These are phyloP conservation scores for Scenedesmus sp. DNA, from an alignment of 163 green algal genomes.

Conservation along the genomic window DNA sequence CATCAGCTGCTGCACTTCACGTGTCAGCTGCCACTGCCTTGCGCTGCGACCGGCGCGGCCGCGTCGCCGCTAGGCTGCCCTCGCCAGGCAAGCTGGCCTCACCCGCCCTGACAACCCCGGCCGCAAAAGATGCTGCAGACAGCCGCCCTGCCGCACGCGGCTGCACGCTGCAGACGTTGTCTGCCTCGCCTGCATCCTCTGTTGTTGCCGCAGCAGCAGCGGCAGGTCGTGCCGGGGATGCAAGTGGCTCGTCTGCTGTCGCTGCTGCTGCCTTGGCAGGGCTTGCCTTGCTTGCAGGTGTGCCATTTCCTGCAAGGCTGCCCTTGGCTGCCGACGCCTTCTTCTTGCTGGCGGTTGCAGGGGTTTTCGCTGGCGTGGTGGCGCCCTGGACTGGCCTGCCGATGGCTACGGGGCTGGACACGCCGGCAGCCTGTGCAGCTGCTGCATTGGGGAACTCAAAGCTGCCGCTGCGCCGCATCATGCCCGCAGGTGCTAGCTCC, in stretches of 20 bases:
- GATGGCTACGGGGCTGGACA: neutral
- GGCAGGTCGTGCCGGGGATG: neutral
- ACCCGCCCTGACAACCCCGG: neutral
- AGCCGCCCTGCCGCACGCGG: neutral
- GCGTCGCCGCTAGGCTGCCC: constrained; percentile 16
- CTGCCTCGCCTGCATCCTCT: neutral
- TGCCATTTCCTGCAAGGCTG: neutral
- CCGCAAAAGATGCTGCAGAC: neutral
- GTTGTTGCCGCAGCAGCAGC: neutral
- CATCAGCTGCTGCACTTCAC: too few species aligned
- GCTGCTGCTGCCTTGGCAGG: constrained; percentile 20
- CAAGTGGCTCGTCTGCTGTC: neutral
- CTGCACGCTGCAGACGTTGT: neutral
- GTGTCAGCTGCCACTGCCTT: neutral
- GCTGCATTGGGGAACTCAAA: neutral
- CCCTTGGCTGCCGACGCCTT: neutral
- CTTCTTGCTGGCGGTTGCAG: neutral
- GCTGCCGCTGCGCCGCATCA: neutral
- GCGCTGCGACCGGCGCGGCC: constrained; percentile 6
- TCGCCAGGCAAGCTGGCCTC: neutral
- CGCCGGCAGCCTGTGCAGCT: neutral
- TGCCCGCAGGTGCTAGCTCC: neutral
- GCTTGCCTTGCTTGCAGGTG: neutral
- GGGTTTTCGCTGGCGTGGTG: neutral
- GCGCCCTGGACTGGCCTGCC: neutral